These are phyloP conservation scores for Clitopilus hobsonii DNA, from an alignment of 768 basidiomycete genomes.

Conservation along the genomic window DNA sequence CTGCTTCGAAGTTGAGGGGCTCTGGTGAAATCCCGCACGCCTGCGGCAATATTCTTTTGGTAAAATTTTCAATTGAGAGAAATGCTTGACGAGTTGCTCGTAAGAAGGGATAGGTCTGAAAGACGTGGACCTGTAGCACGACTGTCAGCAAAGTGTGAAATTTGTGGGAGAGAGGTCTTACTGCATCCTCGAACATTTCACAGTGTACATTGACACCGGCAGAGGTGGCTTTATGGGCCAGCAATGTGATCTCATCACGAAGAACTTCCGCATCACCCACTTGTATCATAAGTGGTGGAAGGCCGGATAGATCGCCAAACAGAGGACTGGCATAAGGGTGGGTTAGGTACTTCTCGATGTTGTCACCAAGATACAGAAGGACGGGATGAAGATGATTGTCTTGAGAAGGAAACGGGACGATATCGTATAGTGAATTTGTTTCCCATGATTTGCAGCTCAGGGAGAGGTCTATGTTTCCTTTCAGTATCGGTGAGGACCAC, in stretches of 20 bases:
- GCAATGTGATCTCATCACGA: conserved; percentile 86
- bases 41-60: conserved; percentile 52
- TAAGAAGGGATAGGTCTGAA: conserved; percentile 84
- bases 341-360: conserved; percentile 77
- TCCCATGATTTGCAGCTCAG: conserved; percentile 99
- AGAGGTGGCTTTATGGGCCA: conserved; percentile 89
- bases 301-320: conserved; percentile 81
- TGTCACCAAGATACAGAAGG: conserved; percentile 85
- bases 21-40: conserved; percentile 46
- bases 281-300: conserved; percentile 90
- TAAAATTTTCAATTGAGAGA: conserved; percentile 65
- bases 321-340: conserved; percentile 96
- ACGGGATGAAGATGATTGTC: conserved; percentile 92
- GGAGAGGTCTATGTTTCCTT: conserved; percentile 63
- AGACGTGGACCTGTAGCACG: conserved; percentile 71
- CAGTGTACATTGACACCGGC: conserved; percentile 84
- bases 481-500: background rate
- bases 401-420: conserved; percentile 66
- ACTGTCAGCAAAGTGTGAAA: conserved; percentile 5
- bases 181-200: conserved; percentile 89
- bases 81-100: conserved; percentile 63
- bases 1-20: conserved; percentile 47
- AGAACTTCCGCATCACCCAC: conserved; percentile 93
- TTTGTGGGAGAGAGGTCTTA: conserved; percentile 30
- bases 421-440: conserved; percentile 82